These are phyloP conservation scores for Monosiga brevicollis DNA, from an alignment of 78 protist species.

Conservation along the genomic window DNA sequence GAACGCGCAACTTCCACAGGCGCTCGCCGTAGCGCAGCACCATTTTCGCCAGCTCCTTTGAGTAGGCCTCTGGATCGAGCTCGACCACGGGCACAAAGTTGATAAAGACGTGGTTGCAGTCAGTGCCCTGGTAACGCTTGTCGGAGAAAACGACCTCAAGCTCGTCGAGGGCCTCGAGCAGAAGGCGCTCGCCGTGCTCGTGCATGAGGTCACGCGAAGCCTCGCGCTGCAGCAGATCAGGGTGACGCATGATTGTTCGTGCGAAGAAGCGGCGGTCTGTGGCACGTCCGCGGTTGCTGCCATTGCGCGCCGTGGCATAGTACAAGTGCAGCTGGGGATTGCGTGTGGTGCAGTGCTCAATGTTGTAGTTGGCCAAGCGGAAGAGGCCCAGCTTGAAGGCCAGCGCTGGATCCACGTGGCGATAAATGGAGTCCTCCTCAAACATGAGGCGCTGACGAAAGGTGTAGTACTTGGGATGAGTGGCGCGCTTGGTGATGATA, in stretches of 20 bases:
- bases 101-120: conserved; percentile 69
- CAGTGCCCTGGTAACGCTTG: background rate
- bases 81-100: conserved; percentile 63
- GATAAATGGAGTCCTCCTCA: conserved; percentile 55
- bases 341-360: conserved; percentile 44
- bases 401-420: conserved; percentile 83
- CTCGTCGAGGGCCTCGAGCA: conserved; percentile 56
- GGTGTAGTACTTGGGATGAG: conserved; percentile 58
- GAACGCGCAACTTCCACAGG: conserved; percentile 59
- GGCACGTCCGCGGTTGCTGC: background rate
- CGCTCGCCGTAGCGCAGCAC: conserved; percentile 49
- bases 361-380: conserved; percentile 59
- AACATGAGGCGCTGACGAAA: conserved; percentile 52
- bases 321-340: conserved; percentile 53
- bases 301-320: conserved; percentile 57
- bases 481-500: background rate
- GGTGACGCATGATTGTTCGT: conserved; percentile 54
- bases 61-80: conserved; percentile 29
- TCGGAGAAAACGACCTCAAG: conserved; percentile 40
- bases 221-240: conserved; percentile 29
- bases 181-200: conserved; percentile 51
- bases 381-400: conserved; percentile 75
- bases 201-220: conserved; percentile 41
- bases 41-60: conserved; percentile 26
- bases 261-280: conserved; percentile 75